Evolutionary conservation across 257 asterid species (phyloP).

Genomic region (Salvia rosmarinus): DNA sequence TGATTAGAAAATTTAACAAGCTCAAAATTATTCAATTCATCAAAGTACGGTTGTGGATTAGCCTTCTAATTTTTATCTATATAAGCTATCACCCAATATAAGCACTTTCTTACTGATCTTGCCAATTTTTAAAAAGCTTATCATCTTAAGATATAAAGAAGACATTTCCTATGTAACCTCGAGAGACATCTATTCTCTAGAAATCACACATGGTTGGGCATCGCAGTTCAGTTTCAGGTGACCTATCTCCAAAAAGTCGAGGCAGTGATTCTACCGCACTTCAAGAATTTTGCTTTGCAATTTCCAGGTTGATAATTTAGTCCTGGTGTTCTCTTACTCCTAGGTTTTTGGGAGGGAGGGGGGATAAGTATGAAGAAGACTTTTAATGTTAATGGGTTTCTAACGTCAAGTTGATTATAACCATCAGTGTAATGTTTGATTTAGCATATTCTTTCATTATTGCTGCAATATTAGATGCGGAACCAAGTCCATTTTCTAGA

Average conservation of each 20-base stretch:
- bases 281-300: constrained; percentile 15
- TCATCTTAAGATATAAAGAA: background rate
- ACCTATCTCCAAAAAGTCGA: background rate
- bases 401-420: constrained; percentile 11
- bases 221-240: background rate
- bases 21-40: no score
- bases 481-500: background rate
- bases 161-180: background rate
- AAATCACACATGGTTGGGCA: background rate
- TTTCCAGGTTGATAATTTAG: constrained; percentile 16
- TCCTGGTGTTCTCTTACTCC: no score
- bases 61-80: no score
- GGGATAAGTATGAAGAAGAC: background rate
- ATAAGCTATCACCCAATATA: no score
- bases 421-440: background rate
- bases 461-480: constrained; percentile 1
- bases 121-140: background rate
- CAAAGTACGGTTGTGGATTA: no score
- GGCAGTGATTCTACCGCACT: background rate
- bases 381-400: background rate
- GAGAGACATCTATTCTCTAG: background rate
- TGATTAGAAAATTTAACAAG: no score
- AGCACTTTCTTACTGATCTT: background rate
- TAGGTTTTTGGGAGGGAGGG: no score
- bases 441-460: background rate